Base-by-base conservation (phyloP, 352 stramenopile genomes). In the Thalassiosira livingstoniorum region DNA sequence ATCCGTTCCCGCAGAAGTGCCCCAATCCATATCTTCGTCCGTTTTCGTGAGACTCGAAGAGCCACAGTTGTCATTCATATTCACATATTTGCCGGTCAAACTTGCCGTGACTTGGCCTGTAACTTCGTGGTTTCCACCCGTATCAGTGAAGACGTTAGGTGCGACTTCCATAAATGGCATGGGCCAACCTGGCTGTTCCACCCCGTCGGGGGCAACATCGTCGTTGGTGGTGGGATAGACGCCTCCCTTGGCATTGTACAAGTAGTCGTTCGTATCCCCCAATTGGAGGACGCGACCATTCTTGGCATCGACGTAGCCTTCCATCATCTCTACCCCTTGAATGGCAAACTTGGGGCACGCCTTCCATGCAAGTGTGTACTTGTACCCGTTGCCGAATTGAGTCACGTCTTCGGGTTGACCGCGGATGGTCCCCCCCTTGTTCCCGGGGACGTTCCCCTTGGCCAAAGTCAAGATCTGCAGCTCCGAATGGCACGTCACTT, bases 401-500 rank as follows among this genome's bases (percentile, higher is more conserved):
- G 29, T 2, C 18, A 13, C 27, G 42, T 37, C 23, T 29, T 47
- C 39, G n/a, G n/a, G n/a, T n/a, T n/a, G n/a, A n/a, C n/a, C n/a
- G n/a, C n/a, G n/a, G n/a, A n/a, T n/a, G n/a, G 7, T 64, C 21
- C 2, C 2, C 18, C 4, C 39, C 31, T 43, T 27, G 3, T 31
- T 25, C n/a, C 11, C 21, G 18, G 4, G 23, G 21, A 25, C 18
- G n/a, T 15, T 23, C 54, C 47, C n/a, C 47, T 53, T 69, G 25
- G 61, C 37, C 1, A 69, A 37, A 21, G 61, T 55, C 7, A 69
- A 35, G 21, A 69, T 57, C 39, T 69, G 61, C 31, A 69, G 25
- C 62, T 78, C 70, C 29, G 70, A 53, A 5, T 78, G 61, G 51
- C 70, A 78, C 11, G 35, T 78, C 5, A 55, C 45, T 21, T 71